Evolutionary conservation across 768 basidiomycete species (phyloP), one percentile per base, ranked within the genome.

Genomic region (Paxillus rubicundulus): DNA sequence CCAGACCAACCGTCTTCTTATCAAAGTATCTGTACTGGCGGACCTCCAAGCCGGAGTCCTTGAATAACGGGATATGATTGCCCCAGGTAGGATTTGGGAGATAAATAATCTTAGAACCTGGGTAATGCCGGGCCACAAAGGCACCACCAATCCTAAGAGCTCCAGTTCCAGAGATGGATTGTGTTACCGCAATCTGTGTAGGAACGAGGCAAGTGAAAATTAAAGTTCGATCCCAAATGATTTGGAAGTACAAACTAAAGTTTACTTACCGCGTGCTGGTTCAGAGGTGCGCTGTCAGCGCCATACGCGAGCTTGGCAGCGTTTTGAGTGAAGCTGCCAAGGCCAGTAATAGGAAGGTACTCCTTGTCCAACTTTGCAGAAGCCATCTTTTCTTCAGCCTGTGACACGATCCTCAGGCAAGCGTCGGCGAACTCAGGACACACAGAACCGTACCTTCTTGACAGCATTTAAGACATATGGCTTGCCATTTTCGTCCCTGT

Each of bases 101-200:
- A 74, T 97, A 98, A 63, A 98, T 90, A 39, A 80, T 80, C 73
- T 91, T 91, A 52, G 89, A 74, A 67, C 92, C 81, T 38, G 89
- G 89, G 66, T 93, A 95, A 70, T 92, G 90, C 37, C 88, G 86
- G 20, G 84, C 87, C 32, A 98, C 73, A 80, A 99, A 98, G 28
- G 87, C 87, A 57, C 86, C 93, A 45, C 94, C 97, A 69, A 98
- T 91, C 62, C 97, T 84, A 58, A 98, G 88, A 41, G 97, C 97
- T 61, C 97, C 97, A 12, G 97, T 99, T 13, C 97, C 97, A 27
- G 96, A 98, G 70, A 98, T 95, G 49, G 94, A 87, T 71, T 99
- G 97, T 10, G 92, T 88, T 48, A 89, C 79, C 21, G 91, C 82
- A 64, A 95, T 78, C 89, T 95, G 60, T 49, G 42, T 52, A 45